A percentile compares a stretch with the other conserved stretches of the same genome.
Conservation (phyloP, 441 rosid genomes). For the Erysimum pusillum region DNA sequence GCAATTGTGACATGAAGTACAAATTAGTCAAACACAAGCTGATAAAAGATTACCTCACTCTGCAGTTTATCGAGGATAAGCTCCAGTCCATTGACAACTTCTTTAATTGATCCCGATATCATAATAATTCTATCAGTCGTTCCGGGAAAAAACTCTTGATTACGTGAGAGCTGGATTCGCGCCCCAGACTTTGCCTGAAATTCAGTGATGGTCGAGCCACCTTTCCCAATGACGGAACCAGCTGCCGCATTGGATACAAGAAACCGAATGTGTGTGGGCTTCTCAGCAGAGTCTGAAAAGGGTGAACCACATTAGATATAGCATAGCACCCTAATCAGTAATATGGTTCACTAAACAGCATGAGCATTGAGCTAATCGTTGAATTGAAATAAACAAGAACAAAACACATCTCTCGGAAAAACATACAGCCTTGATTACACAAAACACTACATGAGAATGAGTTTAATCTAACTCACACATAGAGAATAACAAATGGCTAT, state of each 20-base stretch:
- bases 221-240: constrained; percentile 98
- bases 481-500: not conserved
- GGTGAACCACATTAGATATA: constrained; percentile 7
- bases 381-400: not conserved
- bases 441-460: constrained; percentile 20
- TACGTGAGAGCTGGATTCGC: constrained; percentile 93
- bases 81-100: constrained; percentile 78
- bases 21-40: constrained; percentile 19
- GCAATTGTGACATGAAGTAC: constrained; percentile 20
- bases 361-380: not conserved
- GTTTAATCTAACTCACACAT: constrained; percentile 5
- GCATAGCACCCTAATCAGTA: not conserved
- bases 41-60: constrained; percentile 71
- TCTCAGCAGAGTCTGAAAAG: constrained; percentile 75
- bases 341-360: not conserved
- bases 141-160: constrained; percentile 90
- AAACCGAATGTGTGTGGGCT: constrained; percentile 81
- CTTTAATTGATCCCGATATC: constrained; percentile 85
- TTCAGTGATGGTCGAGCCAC: constrained; percentile 95
- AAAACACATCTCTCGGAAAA: not conserved
- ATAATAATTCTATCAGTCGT: constrained; percentile 91
- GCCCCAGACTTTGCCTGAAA: constrained; percentile 95
- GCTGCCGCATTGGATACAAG: constrained; percentile 98
- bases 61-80: constrained; percentile 85
- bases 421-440: not conserved